These are phyloP conservation scores for Copromyces sp. DNA, from an alignment of 495 filamentous ascomycete genomes.

Conservation along the genomic window DNA sequence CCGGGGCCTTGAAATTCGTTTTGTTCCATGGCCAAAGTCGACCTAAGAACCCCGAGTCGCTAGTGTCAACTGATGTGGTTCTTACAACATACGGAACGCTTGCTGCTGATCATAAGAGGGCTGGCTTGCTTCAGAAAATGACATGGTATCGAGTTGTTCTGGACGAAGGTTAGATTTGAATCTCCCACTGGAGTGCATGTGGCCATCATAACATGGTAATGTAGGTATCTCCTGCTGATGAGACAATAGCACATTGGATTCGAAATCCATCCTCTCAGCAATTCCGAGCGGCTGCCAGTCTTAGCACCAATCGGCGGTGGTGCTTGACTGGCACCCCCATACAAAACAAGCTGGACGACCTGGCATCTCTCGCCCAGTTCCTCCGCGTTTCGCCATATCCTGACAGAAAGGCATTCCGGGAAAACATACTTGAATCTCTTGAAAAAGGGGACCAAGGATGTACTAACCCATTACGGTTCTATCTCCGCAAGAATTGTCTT, in stretches of 20 bases:
- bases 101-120: not conserved
- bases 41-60: not conserved
- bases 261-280: not conserved
- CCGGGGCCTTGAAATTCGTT: not conserved
- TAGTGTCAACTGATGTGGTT: not conserved
- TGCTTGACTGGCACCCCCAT: constrained; percentile 8
- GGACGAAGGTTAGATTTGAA: not conserved
- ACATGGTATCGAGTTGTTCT: not conserved
- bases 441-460: not conserved
- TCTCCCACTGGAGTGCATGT: not conserved
- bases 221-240: not conserved
- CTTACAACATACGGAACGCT: not conserved
- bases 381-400: not conserved
- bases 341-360: constrained; percentile 4
- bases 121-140: not conserved
- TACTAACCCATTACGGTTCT: not conserved
- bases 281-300: not conserved
- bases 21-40: not conserved
- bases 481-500: not conserved
- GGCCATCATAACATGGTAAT: not conserved
- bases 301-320: not conserved
- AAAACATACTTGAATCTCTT: not conserved
- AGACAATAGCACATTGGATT: not conserved
- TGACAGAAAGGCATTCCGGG: constrained; percentile 1
- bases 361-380: constrained; percentile 1